phyloP scores from a whole-genome alignment of 371 early-diverging fungal species.

The Capniomyces stellatus region DNA sequence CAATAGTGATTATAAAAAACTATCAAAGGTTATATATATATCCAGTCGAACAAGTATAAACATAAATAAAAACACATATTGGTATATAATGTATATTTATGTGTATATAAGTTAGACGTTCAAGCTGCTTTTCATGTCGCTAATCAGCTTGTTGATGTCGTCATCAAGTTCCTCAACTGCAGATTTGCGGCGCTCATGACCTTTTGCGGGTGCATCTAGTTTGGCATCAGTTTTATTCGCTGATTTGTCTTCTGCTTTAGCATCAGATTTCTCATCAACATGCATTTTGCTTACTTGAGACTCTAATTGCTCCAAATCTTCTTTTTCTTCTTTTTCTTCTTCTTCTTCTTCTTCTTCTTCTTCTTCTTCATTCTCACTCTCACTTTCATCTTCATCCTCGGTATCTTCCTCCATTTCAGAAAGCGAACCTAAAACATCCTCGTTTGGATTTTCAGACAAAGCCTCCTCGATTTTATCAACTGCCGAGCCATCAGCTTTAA shows the following conservation, averaged over 20 bases:
- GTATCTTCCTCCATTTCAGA: slow-evolving; percentile 87
- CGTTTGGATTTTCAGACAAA: slow-evolving; percentile 36
- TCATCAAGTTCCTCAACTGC: slow-evolving; percentile 12
- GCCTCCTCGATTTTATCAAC: slow-evolving; percentile 46
- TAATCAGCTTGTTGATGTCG: slow-evolving; percentile 17
- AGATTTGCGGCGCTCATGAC: slow-evolving; percentile 10
- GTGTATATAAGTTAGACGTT: not conserved
- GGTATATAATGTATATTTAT: not conserved
- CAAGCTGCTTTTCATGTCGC: slow-evolving; percentile 19
- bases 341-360: slow-evolving; percentile 27
- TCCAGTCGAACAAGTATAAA: not conserved
- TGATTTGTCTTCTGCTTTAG: not conserved
- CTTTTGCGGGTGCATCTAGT: not conserved
- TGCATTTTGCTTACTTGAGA: not conserved
- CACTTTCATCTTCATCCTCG: slow-evolving; percentile 52
- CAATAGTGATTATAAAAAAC: no score
- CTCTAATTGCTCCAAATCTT: not conserved
- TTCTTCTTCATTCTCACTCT: slow-evolving; percentile 31
- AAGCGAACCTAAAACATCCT: slow-evolving; percentile 73
- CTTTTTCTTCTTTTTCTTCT: slow-evolving; percentile 9
- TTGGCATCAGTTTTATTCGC: not conserved
- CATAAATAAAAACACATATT: no score
- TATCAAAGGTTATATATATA: no score
- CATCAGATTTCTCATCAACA: not conserved
- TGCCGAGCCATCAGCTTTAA: slow-evolving; percentile 57